Conservation (phyloP, 345 rosid species). For the Geranium rotundifolium region DNA sequence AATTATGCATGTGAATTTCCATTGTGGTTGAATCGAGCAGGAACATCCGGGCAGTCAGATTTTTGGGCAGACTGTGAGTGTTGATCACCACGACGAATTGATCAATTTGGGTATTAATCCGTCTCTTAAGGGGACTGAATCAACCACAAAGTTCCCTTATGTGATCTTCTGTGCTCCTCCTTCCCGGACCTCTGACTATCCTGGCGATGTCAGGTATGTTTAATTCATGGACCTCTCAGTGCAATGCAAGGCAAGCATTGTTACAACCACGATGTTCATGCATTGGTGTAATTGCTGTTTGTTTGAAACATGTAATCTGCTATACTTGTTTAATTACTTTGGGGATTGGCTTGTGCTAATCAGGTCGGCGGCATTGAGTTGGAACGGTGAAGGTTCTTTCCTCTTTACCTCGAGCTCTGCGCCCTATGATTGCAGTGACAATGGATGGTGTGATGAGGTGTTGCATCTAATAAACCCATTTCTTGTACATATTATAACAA, state of each 20-base stretch:
- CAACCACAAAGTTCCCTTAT: conserved; percentile 42
- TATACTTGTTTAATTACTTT: not conserved
- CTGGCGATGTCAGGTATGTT: conserved; percentile 68
- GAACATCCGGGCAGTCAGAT: conserved; percentile 68
- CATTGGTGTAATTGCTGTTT: not conserved
- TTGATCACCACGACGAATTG: conserved; percentile 76
- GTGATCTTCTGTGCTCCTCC: conserved; percentile 97
- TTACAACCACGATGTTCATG: no score
- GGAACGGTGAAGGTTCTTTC: conserved; percentile 88
- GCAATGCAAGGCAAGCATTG: no score
- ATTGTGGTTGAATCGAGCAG: conserved; percentile 26
- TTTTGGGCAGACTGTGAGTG: conserved; percentile 69
- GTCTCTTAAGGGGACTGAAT: conserved; percentile 35
- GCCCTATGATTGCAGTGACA: conserved; percentile 64
- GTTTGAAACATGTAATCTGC: not conserved
- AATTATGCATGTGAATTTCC: not conserved
- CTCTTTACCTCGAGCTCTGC: conserved; percentile 88
- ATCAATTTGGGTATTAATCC: conserved; percentile 70
- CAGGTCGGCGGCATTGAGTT: conserved; percentile 77
- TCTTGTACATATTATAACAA: not conserved
- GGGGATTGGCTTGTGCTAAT: conserved; percentile 6
- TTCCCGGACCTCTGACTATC: conserved; percentile 61
- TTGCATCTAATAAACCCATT: conserved; percentile 7
- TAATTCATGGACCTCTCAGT: not conserved
- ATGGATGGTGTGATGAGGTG: conserved; percentile 84